A percentile compares a stretch with the other conserved stretches of the same genome.
These are phyloP conservation scores for Nannizziopsis arthrosporioides DNA, from an alignment of 2,329 filamentous ascomycete genomes.

Conservation along the genomic window DNA sequence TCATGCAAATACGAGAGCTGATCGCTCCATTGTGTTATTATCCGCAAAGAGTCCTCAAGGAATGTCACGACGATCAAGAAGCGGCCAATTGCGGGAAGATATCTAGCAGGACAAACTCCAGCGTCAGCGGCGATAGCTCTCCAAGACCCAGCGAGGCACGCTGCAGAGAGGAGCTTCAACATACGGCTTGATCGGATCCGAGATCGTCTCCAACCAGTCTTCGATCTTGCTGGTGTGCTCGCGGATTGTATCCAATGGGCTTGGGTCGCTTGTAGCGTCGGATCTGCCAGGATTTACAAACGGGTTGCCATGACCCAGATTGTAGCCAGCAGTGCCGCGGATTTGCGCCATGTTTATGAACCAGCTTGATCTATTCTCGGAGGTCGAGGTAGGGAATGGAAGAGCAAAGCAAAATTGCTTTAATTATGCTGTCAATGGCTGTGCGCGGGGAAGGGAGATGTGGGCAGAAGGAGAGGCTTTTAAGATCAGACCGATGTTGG, in stretches of 20 bases:
- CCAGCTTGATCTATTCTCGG: not conserved
- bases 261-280: conserved; percentile 56
- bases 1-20: conserved; percentile 87
- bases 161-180: conserved; percentile 29
- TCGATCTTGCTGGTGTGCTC: conserved; percentile 98
- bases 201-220: conserved; percentile 73
- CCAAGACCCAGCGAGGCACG: not conserved
- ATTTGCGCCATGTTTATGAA: conserved; percentile 38
- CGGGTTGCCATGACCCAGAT: conserved; percentile 62
- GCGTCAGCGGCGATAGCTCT: not conserved
- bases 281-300: conserved; percentile 52
- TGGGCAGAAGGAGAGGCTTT: not conserved
- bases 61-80: conserved; percentile 98
- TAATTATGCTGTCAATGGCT: not conserved
- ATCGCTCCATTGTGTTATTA: conserved; percentile 94
- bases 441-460: not conserved
- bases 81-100: conserved; percentile 86
- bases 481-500: not conserved
- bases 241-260: conserved; percentile 75
- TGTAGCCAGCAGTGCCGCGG: conserved; percentile 66
- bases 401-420: not conserved
- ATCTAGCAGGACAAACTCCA: conserved; percentile 41
- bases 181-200: conserved; percentile 91
- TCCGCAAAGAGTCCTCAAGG: conserved; percentile 88
- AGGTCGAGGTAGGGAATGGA: not conserved